Percentiles rank a stretch among this genome's conserved stretches.
Evolutionary conservation across 2,329 filamentous ascomycete species (phyloP).

Genomic region (Colletotrichum theobromicola): DNA sequence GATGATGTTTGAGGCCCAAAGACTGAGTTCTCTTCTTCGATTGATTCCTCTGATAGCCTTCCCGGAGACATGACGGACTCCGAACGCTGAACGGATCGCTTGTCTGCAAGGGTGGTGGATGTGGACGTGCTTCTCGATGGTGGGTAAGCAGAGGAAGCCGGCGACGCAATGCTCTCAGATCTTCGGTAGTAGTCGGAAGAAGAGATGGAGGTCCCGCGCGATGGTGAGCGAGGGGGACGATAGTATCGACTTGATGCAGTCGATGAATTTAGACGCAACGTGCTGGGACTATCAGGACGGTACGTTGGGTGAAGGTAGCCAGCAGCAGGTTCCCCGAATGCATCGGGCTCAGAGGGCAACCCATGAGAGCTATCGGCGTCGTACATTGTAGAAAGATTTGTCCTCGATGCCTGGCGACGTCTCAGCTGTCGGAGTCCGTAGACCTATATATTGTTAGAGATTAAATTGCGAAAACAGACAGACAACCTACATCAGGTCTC

Average conservation of each 20-base stretch:
- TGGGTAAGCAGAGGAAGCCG: neutral
- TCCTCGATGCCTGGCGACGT: slow-evolving; percentile 22
- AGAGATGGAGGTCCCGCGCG: neutral
- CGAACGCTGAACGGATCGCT: neutral
- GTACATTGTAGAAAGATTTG: slow-evolving; percentile 4
- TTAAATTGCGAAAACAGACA: neutral
- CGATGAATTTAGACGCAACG: neutral
- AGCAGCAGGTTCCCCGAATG: neutral
- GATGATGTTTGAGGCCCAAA: neutral
- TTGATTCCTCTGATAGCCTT: slow-evolving; percentile 1
- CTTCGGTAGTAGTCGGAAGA: neutral
- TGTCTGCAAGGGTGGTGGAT: neutral
- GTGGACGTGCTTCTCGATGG: neutral
- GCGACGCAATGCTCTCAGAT: neutral
- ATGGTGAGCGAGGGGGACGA: slow-evolving; percentile 12
- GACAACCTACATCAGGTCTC: slow-evolving; percentile 19
- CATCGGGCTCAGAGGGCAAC: neutral
- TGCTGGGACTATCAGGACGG: slow-evolving; percentile 7
- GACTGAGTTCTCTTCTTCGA: neutral
- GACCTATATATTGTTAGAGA: neutral
- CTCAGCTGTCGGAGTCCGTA: slow-evolving; percentile 31
- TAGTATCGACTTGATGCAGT: slow-evolving; percentile 11
- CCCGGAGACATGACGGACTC: neutral
- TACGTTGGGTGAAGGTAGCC: slow-evolving; percentile 1
- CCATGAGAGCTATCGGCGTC: neutral